These are phyloP conservation scores for Pestalotiopsis sp. DNA, from an alignment of 2,329 filamentous ascomycete species.

Conservation along the genomic window DNA sequence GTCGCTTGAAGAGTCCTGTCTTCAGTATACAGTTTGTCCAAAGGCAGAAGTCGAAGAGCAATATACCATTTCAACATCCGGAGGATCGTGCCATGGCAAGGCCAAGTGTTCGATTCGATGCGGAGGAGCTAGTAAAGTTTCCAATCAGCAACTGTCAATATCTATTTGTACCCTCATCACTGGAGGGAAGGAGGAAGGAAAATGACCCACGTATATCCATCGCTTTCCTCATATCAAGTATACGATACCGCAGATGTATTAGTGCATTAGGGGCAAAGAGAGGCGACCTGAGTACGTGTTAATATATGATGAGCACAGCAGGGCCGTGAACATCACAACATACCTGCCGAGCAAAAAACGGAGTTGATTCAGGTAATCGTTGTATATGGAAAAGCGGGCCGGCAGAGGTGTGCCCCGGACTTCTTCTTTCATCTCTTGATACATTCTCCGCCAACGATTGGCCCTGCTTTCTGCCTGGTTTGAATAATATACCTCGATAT, in stretches of 20 bases:
- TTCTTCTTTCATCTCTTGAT: constrained; percentile 56
- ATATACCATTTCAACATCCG: constrained; percentile 30
- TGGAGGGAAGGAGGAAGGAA: constrained; percentile 15
- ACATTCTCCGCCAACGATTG: constrained; percentile 62
- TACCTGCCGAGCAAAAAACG: constrained; percentile 53
- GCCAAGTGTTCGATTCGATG: constrained; percentile 27
- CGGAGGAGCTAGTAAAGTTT: constrained; percentile 25
- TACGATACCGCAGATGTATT: constrained; percentile 49
- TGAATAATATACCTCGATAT: constrained; percentile 56
- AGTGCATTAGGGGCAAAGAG: constrained; percentile 60
- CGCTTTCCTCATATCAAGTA: constrained; percentile 55
- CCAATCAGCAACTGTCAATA: neutral
- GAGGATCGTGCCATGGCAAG: constrained; percentile 26
- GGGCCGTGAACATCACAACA: constrained; percentile 13
- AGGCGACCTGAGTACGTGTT: constrained; percentile 42
- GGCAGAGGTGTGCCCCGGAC: constrained; percentile 52
- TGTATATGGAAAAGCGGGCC: constrained; percentile 58
- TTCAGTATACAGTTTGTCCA: neutral
- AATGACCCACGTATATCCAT: constrained; percentile 52
- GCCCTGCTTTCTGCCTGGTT: constrained; percentile 50
- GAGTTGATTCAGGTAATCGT: constrained; percentile 54
- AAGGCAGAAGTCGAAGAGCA: neutral
- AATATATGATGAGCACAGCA: constrained; percentile 13
- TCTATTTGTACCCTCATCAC: neutral
- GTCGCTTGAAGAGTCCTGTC: constrained; percentile 36